Evolutionary conservation across 768 basidiomycete genomes (phyloP).

Genomic region (Neoboletus magnificus): DNA sequence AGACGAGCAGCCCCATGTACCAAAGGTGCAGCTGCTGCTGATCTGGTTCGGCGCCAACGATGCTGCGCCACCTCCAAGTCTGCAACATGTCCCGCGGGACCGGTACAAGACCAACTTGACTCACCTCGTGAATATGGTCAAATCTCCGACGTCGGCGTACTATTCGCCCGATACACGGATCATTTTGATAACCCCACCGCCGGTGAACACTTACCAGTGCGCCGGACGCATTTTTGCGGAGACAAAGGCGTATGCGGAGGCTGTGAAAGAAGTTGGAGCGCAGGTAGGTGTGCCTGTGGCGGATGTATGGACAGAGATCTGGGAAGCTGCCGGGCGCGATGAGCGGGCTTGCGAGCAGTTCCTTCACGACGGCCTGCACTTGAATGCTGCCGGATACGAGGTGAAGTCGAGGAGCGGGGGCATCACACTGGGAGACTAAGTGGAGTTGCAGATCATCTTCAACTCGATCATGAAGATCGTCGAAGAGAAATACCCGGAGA

Average conservation of each 20-base stretch:
- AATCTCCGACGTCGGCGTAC: constrained; percentile 55
- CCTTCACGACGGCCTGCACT: constrained; percentile 76
- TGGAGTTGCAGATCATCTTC: constrained; percentile 56
- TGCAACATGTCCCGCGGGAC: constrained; percentile 74
- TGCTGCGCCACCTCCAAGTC: constrained; percentile 57
- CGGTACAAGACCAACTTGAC: constrained; percentile 63
- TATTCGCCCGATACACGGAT: constrained; percentile 73
- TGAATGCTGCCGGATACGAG: constrained; percentile 70
- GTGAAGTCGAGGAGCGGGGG: constrained; percentile 39
- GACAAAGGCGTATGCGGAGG: constrained; percentile 68
- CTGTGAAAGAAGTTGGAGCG: constrained; percentile 57
- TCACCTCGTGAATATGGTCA: constrained; percentile 60
- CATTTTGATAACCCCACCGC: constrained; percentile 82
- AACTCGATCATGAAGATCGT: constrained; percentile 60
- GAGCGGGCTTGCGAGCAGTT: constrained; percentile 50
- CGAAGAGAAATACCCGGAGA: constrained; percentile 55
- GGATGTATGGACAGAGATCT: constrained; percentile 75
- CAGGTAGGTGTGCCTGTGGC: constrained; percentile 57
- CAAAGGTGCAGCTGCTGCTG: constrained; percentile 67
- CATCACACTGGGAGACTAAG: constrained; percentile 1
- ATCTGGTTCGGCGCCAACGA: constrained; percentile 95
- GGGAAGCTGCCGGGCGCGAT: constrained; percentile 64
- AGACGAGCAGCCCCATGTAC: constrained; percentile 43
- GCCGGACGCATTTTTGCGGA: constrained; percentile 52
- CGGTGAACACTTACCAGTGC: constrained; percentile 65